Percentiles rank a stretch among this genome's conserved stretches.
These are phyloP conservation scores for Schizonepeta tenuifolia DNA, from an alignment of 257 asterid genomes.

Conservation along the genomic window DNA sequence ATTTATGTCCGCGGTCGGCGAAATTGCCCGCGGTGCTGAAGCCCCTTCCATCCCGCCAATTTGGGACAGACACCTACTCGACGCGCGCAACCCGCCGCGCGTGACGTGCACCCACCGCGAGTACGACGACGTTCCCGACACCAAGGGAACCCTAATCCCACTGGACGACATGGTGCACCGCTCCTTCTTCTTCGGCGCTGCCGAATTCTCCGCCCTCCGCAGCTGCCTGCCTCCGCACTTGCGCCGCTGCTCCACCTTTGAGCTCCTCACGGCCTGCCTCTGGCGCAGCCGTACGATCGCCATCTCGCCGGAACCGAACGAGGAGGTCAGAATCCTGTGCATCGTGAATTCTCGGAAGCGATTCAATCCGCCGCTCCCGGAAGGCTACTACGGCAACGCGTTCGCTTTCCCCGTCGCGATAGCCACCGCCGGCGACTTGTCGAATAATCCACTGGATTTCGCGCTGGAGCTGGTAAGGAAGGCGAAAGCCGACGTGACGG, in stretches of 20 bases:
- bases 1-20: slow-evolving; percentile 64
- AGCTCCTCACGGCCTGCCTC: slow-evolving; percentile 55
- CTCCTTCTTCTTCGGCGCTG: slow-evolving; percentile 67
- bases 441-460: slow-evolving; percentile 39
- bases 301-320: slow-evolving; percentile 46
- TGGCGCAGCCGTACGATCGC: slow-evolving; percentile 71
- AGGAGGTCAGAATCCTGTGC: slow-evolving; percentile 53
- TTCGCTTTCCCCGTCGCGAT: slow-evolving; percentile 52
- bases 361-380: slow-evolving; percentile 52
- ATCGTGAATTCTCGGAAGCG: slow-evolving; percentile 44
- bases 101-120: slow-evolving; percentile 53
- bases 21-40: slow-evolving; percentile 60
- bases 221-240: slow-evolving; percentile 46
- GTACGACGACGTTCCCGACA: slow-evolving; percentile 53
- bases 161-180: slow-evolving; percentile 64
- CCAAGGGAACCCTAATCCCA: slow-evolving; percentile 50
- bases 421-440: slow-evolving; percentile 39
- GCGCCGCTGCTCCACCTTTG: slow-evolving; percentile 54
- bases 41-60: slow-evolving; percentile 57
- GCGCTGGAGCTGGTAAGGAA: slow-evolving; percentile 55
- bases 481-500: slow-evolving; percentile 49
- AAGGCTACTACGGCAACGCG: slow-evolving; percentile 61
- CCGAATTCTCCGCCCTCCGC: slow-evolving; percentile 54
- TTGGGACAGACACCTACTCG: slow-evolving; percentile 65
- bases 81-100: slow-evolving; percentile 55